phyloP scores from a whole-genome alignment of 2,329 filamentous ascomycete genomes.

The Botrytis galanthina region DNA sequence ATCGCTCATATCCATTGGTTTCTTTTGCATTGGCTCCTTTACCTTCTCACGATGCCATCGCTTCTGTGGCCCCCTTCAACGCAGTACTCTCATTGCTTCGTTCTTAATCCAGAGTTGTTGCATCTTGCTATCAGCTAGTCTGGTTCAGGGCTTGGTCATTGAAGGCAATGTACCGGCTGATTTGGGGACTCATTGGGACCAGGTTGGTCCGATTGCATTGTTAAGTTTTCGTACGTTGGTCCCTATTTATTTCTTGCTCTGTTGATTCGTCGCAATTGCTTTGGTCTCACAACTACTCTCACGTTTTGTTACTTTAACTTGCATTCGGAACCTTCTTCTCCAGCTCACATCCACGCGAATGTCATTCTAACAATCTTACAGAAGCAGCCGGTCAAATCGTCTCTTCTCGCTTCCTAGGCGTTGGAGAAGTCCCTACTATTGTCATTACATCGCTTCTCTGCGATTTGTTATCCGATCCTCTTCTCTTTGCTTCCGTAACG shows the following conservation, averaged over 20 bases:
- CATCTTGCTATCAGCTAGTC: constrained; percentile 50
- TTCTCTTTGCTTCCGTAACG: constrained; percentile 41
- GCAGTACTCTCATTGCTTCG: constrained; percentile 62
- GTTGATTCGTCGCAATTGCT: background rate
- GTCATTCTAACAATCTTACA: background rate
- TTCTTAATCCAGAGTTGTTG: constrained; percentile 53
- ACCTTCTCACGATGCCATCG: constrained; percentile 68
- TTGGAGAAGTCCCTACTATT: constrained; percentile 68
- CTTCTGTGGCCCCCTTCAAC: constrained; percentile 48
- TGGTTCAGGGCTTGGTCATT: constrained; percentile 35
- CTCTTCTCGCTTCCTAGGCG: constrained; percentile 65
- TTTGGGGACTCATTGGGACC: constrained; percentile 47
- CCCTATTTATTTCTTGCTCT: background rate
- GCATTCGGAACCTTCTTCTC: background rate
- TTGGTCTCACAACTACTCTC: background rate
- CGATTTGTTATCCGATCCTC: constrained; percentile 67
- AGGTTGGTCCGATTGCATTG: constrained; percentile 64
- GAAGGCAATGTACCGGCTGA: constrained; percentile 12
- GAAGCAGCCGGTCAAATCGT: constrained; percentile 75
- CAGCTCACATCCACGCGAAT: background rate
- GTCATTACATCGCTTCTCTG: constrained; percentile 78
- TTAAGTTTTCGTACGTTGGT: constrained; percentile 54
- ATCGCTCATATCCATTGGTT: constrained; percentile 64
- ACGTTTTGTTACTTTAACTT: background rate
- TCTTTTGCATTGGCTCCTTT: constrained; percentile 71